Evolutionary conservation across 208 protist species (phyloP).

Genomic region (Strigomonas culicis): DNA sequence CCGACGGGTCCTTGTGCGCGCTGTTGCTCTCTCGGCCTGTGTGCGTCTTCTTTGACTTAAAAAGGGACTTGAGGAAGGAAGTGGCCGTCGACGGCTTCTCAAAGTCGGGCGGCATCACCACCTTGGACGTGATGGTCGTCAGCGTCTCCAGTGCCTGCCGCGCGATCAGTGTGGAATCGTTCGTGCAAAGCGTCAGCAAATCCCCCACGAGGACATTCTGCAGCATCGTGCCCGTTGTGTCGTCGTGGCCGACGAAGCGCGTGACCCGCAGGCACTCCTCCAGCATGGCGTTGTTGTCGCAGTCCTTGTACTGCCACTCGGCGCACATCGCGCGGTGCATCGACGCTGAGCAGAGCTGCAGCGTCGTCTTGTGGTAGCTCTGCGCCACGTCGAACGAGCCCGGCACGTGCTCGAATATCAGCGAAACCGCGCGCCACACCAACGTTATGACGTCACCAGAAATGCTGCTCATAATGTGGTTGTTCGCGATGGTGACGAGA

Average conservation of each 20-base stretch:
- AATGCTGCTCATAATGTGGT: not conserved
- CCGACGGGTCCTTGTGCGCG: not conserved
- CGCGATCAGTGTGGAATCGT: conserved; percentile 47
- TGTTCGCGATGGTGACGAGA: not conserved
- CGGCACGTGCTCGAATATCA: conserved; percentile 84
- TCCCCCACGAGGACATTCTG: conserved; percentile 58
- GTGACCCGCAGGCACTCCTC: conserved; percentile 81
- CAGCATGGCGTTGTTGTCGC: conserved; percentile 44
- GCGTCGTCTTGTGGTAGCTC: conserved; percentile 41
- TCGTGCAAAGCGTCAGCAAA: conserved; percentile 59
- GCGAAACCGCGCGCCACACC: conserved; percentile 60
- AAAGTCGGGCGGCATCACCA: conserved; percentile 68
- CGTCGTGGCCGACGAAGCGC: conserved; percentile 76
- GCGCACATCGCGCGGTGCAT: conserved; percentile 50
- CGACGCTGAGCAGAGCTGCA: conserved; percentile 37
- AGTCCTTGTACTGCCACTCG: conserved; percentile 50
- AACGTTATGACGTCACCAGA: conserved; percentile 65
- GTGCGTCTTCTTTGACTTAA: conserved; percentile 30
- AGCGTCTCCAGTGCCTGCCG: conserved; percentile 76
- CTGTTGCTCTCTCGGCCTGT: conserved; percentile 5
- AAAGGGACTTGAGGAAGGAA: conserved; percentile 28
- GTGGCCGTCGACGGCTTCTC: conserved; percentile 34
- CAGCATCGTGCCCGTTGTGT: conserved; percentile 52
- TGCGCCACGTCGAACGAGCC: conserved; percentile 52
- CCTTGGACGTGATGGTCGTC: conserved; percentile 62